Evolutionary conservation across 2,329 filamentous ascomycete species (phyloP).

Genomic region (Chaetothyriales sp.): DNA sequence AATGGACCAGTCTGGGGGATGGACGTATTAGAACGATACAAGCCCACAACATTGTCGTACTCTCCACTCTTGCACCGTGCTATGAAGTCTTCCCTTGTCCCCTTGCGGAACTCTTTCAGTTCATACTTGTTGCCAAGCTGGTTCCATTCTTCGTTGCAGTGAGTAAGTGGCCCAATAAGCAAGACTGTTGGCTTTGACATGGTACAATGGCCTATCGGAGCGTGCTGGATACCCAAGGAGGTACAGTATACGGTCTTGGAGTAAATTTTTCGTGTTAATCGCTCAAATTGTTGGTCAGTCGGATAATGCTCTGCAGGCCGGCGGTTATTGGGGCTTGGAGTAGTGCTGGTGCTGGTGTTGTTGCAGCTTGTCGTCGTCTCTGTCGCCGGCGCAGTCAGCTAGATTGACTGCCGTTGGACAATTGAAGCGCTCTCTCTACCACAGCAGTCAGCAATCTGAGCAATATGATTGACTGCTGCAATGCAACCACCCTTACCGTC

Average conservation of each 20-base stretch:
- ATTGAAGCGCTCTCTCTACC: no score
- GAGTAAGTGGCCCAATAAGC: conserved; percentile 31
- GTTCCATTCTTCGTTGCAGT: conserved; percentile 30
- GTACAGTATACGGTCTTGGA: background rate
- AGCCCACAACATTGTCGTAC: conserved; percentile 40
- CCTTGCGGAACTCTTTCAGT: conserved; percentile 38
- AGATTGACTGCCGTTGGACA: no score
- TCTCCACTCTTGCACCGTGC: conserved; percentile 38
- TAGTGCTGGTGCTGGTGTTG: no score
- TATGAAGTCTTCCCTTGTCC: conserved; percentile 41
- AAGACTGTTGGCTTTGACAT: conserved; percentile 23
- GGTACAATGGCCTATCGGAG: background rate
- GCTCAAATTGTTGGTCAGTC: background rate
- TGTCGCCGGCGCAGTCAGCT: no score
- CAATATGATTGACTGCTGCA: background rate
- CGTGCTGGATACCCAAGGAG: background rate
- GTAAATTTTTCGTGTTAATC: background rate
- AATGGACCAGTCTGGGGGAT: conserved; percentile 36
- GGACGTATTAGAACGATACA: conserved; percentile 45
- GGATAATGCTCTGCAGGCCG: no score
- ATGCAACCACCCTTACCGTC: no score
- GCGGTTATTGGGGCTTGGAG: no score
- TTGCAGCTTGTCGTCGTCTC: no score
- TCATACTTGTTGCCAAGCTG: conserved; percentile 25
- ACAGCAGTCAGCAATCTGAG: no score